Evolutionary conservation across 129 eudicot genomes (phyloP), one percentile per base, ranked within the genome.

Genomic region (Silybum marianum): DNA sequence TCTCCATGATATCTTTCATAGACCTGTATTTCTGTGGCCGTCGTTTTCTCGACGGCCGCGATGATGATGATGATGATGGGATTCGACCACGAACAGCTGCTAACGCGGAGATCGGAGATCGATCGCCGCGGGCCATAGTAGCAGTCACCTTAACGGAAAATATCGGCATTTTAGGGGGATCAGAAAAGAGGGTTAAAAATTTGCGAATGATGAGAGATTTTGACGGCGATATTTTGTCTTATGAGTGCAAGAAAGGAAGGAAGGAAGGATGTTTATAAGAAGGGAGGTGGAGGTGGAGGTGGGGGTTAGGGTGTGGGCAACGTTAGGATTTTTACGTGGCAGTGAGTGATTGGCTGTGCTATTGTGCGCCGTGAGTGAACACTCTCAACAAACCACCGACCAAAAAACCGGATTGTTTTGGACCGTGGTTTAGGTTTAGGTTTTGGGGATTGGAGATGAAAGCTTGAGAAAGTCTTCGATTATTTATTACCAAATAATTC

Each of bases 1-100:
- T 74, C 46, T 60, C 72, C 90, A 89, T 65, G 65, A 91, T 86
- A 65, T 83, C 90, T 62, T 2, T 67, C 83, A 91, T 72, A 21
- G 88, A 78, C 76, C 81, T 79, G 72, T 54, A 85, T 82, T 85
- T 89, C 72, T 54, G 84, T 34, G 9, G 28, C 14, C 72, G 14
- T 12, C 62, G 38, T 3, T 67, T 75, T 12, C 68, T 9, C 13
- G 76, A n/a, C n/a, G n/a, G n/a, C n/a, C n/a, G 36, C 36, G 36
- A 32, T 32, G 36, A 32, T 32, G 36, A 4, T 4, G 36, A 32
- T 32, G 67, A 34, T 18, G 39, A 24, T 2, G 23, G 23, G n/a
- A 36, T 38, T 24, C 51, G 34, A 18, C 32, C 22, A 9, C 32
- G 67, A 12, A 63, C 22, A 46, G 51, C 58, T 30, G 51, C 38